Evolutionary conservation across 352 stramenopile species (phyloP), one percentile per base, ranked within the genome.

Genomic region (Lagenidium giganteum): DNA sequence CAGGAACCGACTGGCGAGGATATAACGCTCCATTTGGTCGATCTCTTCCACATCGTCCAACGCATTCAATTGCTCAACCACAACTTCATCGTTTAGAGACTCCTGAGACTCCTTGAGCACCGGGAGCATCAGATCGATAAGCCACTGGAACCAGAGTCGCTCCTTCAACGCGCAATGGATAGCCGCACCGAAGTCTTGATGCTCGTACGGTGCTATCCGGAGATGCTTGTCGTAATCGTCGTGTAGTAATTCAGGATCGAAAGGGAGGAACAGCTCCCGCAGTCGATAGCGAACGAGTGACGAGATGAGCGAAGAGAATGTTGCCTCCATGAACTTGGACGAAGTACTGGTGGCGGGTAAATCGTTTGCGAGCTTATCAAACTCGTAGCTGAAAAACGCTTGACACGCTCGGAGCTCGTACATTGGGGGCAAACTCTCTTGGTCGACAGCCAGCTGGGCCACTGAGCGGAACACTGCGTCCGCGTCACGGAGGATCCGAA

Each of bases 101-200:
- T 56, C 13, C 18, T 35, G 20, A 13, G 70, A 14, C 2, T 66
- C 45, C 20, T 48, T 30, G 20, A 64, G 36, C 16, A 77, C 42
- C 8, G 61, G 61, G 2, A 68, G 39, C 21, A 82, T 38, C 23
- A 64, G 67, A n/a, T 43, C 20, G 4, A 67, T 62, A 8, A 87
- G 34, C 7, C 51, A 35, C 14, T 43, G 39, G 47, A 70, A 87
- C 34, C 72, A 14, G 18, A 77, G 44, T 23, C 69, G 64, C 32
- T 88, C 70, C 16, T 76, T 61, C 12, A 90, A 32, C 23, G 72
- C 75, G 22, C 68, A 69, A 47, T 90, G 75, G 36, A 91, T 64
- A 2, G 78, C 75, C n/a, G 78, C 73, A n/a, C 75, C 78, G 45
- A 87, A 70, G 42, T 91, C 72, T 57, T 88, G 78, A 32, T 91